Base-by-base conservation (phyloP, 106 monocot genomes). In the Dioscorea alata region DNA sequence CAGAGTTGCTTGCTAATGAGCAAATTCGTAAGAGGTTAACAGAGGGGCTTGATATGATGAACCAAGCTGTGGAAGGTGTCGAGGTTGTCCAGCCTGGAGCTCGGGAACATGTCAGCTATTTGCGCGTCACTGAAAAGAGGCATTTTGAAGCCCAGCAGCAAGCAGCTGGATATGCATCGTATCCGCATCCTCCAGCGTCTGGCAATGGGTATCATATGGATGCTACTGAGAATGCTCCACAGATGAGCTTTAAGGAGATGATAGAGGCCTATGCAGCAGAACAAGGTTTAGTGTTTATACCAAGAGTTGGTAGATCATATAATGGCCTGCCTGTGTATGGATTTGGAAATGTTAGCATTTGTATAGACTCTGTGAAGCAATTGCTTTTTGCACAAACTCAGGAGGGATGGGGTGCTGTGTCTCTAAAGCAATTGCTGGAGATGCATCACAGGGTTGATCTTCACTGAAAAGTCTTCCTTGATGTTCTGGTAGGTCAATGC, bases 21-120 rank as follows among this genome's bases (percentile, higher is more conserved):
- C 77, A 82, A 60, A 85, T 89, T 13, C 69, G 85, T 20, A 50
- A 64, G 60, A 70, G 78, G 2, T 50, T 96, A 20, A 82, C 51
- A 57, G 49, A 70, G 60, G 95, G 91, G 25, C 75, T 96, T 35
- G 88, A 84, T 32, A 91, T 96, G 95, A 96, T 96, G 95, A 89
- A 92, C 65, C 85, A 84, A 77, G 95, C 91, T 58, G 92, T 73
- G 19, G 91, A 92, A 71, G 95, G 91, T 20, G 79, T 79, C 59
- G 79, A 89, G 12, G 76, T 92, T 52, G 86, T 84, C 49, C 95
- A 88, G 57, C 88, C 95, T 34, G 88, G 81, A 13, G 71, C 69
- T 4, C 82, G 82, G 67, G 90, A 94, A 70, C 90, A 90, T 74
- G 74, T 88, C 15, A 88, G 85, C 57, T 90, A 88, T 63, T 63